Percentiles rank a stretch among this genome's conserved stretches.
Evolutionary conservation across 108 stramenopile genomes (phyloP).

Genomic region (Cylindrotheca fusiformis): DNA sequence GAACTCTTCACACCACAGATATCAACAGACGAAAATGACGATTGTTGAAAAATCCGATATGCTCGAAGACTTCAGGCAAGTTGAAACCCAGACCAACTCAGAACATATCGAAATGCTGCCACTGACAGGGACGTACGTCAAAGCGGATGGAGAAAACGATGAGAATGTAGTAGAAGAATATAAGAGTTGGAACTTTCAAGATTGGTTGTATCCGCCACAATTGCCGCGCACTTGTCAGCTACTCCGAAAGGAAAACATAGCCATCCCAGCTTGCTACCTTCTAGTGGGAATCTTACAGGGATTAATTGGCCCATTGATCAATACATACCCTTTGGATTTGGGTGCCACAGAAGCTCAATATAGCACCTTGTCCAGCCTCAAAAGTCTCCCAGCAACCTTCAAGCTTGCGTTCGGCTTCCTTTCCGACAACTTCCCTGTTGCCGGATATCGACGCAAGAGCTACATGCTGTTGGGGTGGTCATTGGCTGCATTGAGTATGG

Average conservation of each 20-base stretch:
- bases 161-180: slow-evolving; percentile 5
- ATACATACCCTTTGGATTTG: slow-evolving; percentile 79
- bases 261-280: slow-evolving; percentile 80
- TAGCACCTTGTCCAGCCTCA: slow-evolving; percentile 57
- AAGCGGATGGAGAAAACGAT: too few relatives aligned
- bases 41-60: too few relatives aligned
- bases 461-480: slow-evolving; percentile 80
- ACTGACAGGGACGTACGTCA: too few relatives aligned
- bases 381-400: slow-evolving; percentile 66
- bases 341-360: slow-evolving; percentile 82
- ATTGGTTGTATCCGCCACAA: slow-evolving; percentile 60
- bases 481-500: slow-evolving; percentile 50
- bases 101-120: too few relatives aligned
- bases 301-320: slow-evolving; percentile 68
- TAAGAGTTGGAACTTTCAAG: slow-evolving; percentile 29
- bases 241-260: slow-evolving; percentile 73
- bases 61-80: too few relatives aligned
- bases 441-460: slow-evolving; percentile 71
- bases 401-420: slow-evolving; percentile 79
- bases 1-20: too few relatives aligned
- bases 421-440: slow-evolving; percentile 66
- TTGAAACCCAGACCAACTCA: too few relatives aligned
- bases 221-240: slow-evolving; percentile 70
- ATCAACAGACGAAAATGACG: too few relatives aligned
- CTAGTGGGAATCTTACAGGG: slow-evolving; percentile 77